Conservation (phyloP, 768 basidiomycete species). For the Thelephora aurantiotincta region DNA sequence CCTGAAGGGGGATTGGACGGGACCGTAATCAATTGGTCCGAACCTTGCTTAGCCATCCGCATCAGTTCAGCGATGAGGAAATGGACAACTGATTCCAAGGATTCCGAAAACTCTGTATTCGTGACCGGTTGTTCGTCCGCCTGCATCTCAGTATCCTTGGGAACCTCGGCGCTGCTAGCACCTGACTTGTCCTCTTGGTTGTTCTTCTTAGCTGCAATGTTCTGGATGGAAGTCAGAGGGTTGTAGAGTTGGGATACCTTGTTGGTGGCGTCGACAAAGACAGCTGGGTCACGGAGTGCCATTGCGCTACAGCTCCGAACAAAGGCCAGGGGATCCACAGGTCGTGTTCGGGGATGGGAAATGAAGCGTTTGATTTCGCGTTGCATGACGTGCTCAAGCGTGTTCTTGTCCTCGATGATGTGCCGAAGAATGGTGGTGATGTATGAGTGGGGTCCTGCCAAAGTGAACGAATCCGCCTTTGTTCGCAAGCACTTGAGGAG, state of each 20-base stretch:
- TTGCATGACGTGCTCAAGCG: constrained; percentile 60
- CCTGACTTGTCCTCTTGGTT: constrained; percentile 1
- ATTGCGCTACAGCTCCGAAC: constrained; percentile 64
- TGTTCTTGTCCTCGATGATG: constrained; percentile 61
- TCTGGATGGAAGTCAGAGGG: constrained; percentile 28
- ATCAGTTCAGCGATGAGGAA: constrained; percentile 63
- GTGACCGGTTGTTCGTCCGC: constrained; percentile 26
- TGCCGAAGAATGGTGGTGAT: constrained; percentile 86
- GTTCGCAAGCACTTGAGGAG: constrained; percentile 58
- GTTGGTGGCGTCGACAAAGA: constrained; percentile 64
- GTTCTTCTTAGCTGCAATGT: constrained; percentile 14
- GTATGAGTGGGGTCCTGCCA: constrained; percentile 62
- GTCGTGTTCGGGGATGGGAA: constrained; percentile 49
- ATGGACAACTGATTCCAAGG: constrained; percentile 48
- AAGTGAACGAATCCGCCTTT: constrained; percentile 31
- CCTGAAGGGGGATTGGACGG: constrained; percentile 2
- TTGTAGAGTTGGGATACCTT: constrained; percentile 59
- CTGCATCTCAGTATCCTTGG: constrained; percentile 37
- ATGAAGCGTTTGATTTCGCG: constrained; percentile 78
- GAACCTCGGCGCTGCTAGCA: not conserved
- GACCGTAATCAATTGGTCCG: not conserved
- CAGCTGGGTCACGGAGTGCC: constrained; percentile 65
- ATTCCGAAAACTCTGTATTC: constrained; percentile 21
- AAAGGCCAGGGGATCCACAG: constrained; percentile 58
- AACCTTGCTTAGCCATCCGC: constrained; percentile 29